phyloP scores from a whole-genome alignment of 148 eudicot genomes.

The Diospyros kaki region DNA sequence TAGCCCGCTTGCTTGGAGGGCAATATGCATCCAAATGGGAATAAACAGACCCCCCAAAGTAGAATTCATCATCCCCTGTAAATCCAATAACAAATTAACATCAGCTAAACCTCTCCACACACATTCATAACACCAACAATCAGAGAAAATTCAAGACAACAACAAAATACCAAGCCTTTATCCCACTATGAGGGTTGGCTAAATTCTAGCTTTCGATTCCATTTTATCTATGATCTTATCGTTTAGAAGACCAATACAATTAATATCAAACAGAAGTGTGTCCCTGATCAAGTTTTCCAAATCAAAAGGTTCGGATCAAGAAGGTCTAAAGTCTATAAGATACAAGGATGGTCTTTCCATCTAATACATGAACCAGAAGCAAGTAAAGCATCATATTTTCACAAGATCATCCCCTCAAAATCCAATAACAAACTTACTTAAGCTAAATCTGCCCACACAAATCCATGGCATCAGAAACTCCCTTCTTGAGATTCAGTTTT shows the following conservation, averaged over 20 bases:
- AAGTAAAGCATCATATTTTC: background rate
- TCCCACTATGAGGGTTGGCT: too few relatives aligned
- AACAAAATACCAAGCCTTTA: too few relatives aligned
- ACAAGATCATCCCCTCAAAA: too few relatives aligned
- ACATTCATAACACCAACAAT: background rate
- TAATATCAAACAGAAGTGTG: too few relatives aligned
- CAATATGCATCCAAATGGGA: slow-evolving; percentile 40
- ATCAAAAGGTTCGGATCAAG: background rate
- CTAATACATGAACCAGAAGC: background rate
- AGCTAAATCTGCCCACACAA: too few relatives aligned
- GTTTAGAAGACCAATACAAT: too few relatives aligned
- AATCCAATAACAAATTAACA: slow-evolving; percentile 16
- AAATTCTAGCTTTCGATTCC: too few relatives aligned
- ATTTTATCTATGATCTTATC: too few relatives aligned
- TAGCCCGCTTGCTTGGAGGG: slow-evolving; percentile 59
- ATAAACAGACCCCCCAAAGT: slow-evolving; percentile 34
- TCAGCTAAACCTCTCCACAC: slow-evolving; percentile 15
- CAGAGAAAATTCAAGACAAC: background rate
- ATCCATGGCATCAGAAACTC: too few relatives aligned
- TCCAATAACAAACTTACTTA: too few relatives aligned
- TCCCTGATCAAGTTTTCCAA: background rate
- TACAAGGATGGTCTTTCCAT: background rate
- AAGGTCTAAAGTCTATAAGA: background rate
- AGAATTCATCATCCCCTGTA: slow-evolving; percentile 66
- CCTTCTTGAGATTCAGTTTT: too few relatives aligned